Evolutionary conservation across 495 filamentous ascomycete genomes (phyloP), one percentile per base, ranked within the genome.

Genomic region (Mycothermus thermophilus): DNA sequence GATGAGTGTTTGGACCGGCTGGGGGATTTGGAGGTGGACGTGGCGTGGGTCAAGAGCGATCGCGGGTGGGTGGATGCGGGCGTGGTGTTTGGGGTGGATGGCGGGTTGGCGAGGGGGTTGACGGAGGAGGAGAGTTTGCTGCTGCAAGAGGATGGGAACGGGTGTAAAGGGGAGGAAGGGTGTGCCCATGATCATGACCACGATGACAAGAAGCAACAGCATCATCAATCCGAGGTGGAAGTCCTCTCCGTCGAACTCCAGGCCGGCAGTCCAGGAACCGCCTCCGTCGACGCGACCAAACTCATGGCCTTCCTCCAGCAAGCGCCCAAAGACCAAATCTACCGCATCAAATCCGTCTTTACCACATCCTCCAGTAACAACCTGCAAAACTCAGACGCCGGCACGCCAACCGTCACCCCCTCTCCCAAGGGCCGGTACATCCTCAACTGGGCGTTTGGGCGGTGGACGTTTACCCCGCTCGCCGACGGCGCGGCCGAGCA

Each of bases 361-460:
- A 74, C 78, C 12, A 58, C 72, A 0, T 57, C 60, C 5, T 53
- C 54, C 1, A 54, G 6, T 6, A 11, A 6, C 11, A 6, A 67
- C 1, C 74, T 86, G 1, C 56, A 52, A 15, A 73, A 73, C 25
- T 81, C 76, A 12, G 69, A 76, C 33, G 72, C 69, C 27, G 68
- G 71, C 7, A 41, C 42, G 2, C 30, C 20, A 8, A 19, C 39
- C 18, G 15, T 27, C 29, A 42, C 26, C 11, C 46, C 36, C 11
- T 22, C 38, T 21, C 32, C 20, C 15, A 43, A 40, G 14, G 47
- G 36, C 3, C 46, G 73, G 40, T 93, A 86, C 51, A 92, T 95
- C 30, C 66, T 97, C 28, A 97, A 97, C 52, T 96, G 90, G 90
- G 92, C 90, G 0, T 97, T 97, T 58, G 87, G 85, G 5, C 69